A percentile compares a stretch with the other conserved stretches of the same genome.
Evolutionary conservation across 768 basidiomycete genomes (phyloP).

Genomic region (Lactifluus pinguis): DNA sequence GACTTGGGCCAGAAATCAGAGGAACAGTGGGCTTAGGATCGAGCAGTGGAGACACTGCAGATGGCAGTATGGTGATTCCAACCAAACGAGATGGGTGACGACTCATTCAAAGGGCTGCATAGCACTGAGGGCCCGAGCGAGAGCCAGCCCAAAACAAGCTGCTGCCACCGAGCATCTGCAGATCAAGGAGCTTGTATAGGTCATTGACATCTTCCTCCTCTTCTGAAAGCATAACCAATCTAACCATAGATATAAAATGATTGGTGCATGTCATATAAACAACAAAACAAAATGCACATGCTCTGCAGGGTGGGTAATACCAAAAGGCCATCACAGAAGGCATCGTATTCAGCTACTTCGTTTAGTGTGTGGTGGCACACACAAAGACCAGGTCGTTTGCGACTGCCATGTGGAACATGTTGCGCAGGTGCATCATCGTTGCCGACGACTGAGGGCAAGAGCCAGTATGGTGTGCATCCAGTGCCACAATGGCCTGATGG

Average conservation of each 20-base stretch:
- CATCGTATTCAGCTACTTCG: slow-evolving; percentile 28
- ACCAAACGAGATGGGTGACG: slow-evolving; percentile 12
- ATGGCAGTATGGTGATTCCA: slow-evolving; percentile 2
- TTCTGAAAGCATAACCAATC: slow-evolving; percentile 28
- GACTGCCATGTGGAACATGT: slow-evolving; percentile 22
- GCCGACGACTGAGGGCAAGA: slow-evolving; percentile 22
- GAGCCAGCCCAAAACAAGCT: slow-evolving; percentile 23
- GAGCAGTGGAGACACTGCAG: no score
- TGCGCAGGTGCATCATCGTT: slow-evolving; percentile 17
- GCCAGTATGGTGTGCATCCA: slow-evolving; percentile 27
- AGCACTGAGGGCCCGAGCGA: slow-evolving; percentile 24
- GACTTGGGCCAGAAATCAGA: no score
- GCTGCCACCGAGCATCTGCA: slow-evolving; percentile 24
- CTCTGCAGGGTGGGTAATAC: slow-evolving; percentile 29
- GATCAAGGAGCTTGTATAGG: slow-evolving; percentile 26
- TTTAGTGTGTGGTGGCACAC: slow-evolving; percentile 24
- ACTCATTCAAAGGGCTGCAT: slow-evolving; percentile 16
- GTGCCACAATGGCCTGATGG: slow-evolving; percentile 27
- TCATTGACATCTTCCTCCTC: slow-evolving; percentile 28
- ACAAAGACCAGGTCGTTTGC: slow-evolving; percentile 23
- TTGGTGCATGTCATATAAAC: no score
- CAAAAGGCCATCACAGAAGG: slow-evolving; percentile 29
- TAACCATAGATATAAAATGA: no score
- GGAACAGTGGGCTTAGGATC: no score
- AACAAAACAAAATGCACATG: slow-evolving; percentile 22